Conservation (phyloP, 1,139 yeast genomes). For the Pichia cactophila region DNA sequence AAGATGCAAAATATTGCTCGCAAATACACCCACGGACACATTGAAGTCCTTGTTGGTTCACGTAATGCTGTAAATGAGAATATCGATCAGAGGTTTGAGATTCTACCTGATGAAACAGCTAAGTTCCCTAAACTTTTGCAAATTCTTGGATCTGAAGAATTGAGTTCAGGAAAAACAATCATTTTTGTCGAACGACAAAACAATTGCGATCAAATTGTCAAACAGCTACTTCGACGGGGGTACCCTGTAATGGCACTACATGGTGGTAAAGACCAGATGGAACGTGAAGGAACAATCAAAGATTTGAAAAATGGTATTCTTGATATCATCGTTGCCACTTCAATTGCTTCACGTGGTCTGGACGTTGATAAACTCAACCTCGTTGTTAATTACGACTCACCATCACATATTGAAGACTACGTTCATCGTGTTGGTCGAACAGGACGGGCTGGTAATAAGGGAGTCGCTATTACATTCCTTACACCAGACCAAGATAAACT, state of each 20-base stretch:
- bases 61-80: slow-evolving; percentile 79
- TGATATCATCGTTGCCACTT: slow-evolving; percentile 75
- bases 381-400: slow-evolving; percentile 84
- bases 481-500: slow-evolving; percentile 57
- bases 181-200: slow-evolving; percentile 86
- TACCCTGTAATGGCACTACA: slow-evolving; percentile 65
- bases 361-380: slow-evolving; percentile 78
- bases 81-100: slow-evolving; percentile 62
- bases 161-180: slow-evolving; percentile 47
- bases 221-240: slow-evolving; percentile 49
- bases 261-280: slow-evolving; percentile 88
- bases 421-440: slow-evolving; percentile 96
- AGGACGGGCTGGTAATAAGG: slow-evolving; percentile 81
- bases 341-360: slow-evolving; percentile 89
- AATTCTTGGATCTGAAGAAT: slow-evolving; percentile 38
- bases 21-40: slow-evolving; percentile 51
- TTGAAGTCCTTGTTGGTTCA: slow-evolving; percentile 77
- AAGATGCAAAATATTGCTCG: slow-evolving; percentile 72
- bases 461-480: slow-evolving; percentile 74
- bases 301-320: slow-evolving; percentile 62
- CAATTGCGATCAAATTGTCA: slow-evolving; percentile 63
- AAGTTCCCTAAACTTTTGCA: slow-evolving; percentile 52
- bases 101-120: slow-evolving; percentile 42
- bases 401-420: slow-evolving; percentile 89
- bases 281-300: slow-evolving; percentile 67